phyloP scores from a whole-genome alignment of 2,329 filamentous ascomycete genomes.

The Malbranchea cinnamomea region DNA sequence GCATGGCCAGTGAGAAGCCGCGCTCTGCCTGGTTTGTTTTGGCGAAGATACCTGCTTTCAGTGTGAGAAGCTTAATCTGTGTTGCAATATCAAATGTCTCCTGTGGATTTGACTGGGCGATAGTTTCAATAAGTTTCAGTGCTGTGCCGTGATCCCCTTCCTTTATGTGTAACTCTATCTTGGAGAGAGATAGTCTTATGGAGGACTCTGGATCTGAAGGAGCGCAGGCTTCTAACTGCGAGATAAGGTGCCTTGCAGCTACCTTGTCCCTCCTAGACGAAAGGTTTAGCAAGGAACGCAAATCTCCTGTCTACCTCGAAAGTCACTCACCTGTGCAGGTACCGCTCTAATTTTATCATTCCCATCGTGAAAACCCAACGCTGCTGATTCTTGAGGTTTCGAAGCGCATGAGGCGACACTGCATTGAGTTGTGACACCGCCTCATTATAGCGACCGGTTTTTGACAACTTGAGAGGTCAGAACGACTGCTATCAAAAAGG shows the following conservation, averaged over 20 bases:
- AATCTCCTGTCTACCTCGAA: background rate
- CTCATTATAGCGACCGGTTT: conserved; percentile 55
- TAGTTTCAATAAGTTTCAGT: conserved; percentile 38
- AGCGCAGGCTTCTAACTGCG: conserved; percentile 39
- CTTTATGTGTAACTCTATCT: conserved; percentile 44
- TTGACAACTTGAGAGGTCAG: conserved; percentile 28
- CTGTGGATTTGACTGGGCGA: conserved; percentile 36
- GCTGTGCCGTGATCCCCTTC: conserved; percentile 39
- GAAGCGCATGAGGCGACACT: conserved; percentile 46
- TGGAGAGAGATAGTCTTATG: conserved; percentile 43
- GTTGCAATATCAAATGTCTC: conserved; percentile 49
- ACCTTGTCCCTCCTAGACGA: conserved; percentile 28
- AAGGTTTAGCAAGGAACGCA: background rate
- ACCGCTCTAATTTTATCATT: conserved; percentile 26
- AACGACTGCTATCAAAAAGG: background rate
- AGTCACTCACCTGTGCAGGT: conserved; percentile 26
- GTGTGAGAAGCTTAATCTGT: conserved; percentile 54
- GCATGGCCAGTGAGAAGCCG: conserved; percentile 61
- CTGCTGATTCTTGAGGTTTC: conserved; percentile 64
- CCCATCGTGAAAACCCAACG: conserved; percentile 29
- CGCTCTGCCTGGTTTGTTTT: conserved; percentile 54
- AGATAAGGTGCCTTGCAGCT: conserved; percentile 41
- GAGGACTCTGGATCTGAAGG: conserved; percentile 44
- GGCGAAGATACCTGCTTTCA: conserved; percentile 58
- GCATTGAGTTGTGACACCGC: conserved; percentile 47